A percentile compares a stretch with the other conserved stretches of the same genome.
Conservation (phyloP, 2,329 filamentous ascomycete genomes). For the Aspergillus sergii region DNA sequence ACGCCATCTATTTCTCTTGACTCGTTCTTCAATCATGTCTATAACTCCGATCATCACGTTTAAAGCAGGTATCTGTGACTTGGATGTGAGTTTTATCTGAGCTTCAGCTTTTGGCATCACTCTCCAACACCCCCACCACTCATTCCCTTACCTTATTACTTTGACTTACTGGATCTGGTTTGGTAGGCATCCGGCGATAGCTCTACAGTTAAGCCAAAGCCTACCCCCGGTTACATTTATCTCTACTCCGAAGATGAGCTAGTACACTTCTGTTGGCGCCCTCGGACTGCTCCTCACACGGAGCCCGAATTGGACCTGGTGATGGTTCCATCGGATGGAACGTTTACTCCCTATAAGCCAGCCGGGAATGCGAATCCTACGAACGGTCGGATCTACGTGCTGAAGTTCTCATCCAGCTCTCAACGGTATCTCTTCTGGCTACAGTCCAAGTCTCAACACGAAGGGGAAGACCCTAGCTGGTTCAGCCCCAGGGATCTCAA, state of each 20-base stretch:
- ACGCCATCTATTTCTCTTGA: conserved; percentile 6
- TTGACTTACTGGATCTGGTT: conserved; percentile 13
- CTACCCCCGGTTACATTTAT: conserved; percentile 83
- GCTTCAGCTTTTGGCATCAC: not conserved
- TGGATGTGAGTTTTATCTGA: conserved; percentile 65
- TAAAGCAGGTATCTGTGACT: conserved; percentile 88
- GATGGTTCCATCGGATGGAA: conserved; percentile 88
- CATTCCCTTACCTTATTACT: not conserved
- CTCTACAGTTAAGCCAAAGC: conserved; percentile 71
- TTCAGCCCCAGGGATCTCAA: conserved; percentile 85
- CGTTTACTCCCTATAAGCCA: conserved; percentile 78
- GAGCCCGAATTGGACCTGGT: conserved; percentile 84
- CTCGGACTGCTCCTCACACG: conserved; percentile 69
- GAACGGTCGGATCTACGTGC: conserved; percentile 86
- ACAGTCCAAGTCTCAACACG: conserved; percentile 82
- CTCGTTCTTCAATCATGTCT: conserved; percentile 63
- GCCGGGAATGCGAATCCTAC: conserved; percentile 65
- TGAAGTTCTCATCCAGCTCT: conserved; percentile 92
- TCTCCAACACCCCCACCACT: too few species aligned
- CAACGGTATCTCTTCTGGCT: conserved; percentile 95
- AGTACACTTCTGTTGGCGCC: conserved; percentile 96
- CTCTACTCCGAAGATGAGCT: conserved; percentile 93
- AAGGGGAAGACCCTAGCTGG: conserved; percentile 70
- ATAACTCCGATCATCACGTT: conserved; percentile 87
- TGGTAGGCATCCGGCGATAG: conserved; percentile 58